phyloP scores from a whole-genome alignment of 768 basidiomycete species.

The Trametes cinnabarina region DNA sequence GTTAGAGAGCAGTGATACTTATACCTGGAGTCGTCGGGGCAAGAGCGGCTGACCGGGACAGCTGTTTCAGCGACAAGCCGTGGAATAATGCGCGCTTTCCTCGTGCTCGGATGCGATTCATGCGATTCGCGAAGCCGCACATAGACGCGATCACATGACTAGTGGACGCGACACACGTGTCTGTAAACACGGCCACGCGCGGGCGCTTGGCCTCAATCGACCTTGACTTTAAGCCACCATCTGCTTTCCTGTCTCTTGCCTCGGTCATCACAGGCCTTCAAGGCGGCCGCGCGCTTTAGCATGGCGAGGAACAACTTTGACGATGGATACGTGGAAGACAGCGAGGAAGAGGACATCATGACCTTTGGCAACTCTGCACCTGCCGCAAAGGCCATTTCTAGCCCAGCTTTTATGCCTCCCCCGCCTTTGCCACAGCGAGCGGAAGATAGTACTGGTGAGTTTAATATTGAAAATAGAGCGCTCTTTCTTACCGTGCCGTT shows the following conservation, averaged over 20 bases:
- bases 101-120: background rate
- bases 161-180: constrained; percentile 12
- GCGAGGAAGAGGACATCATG: constrained; percentile 21
- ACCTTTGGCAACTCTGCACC: background rate
- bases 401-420: background rate
- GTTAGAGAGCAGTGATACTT: background rate
- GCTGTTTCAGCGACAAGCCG: constrained; percentile 1
- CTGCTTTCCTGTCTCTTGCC: background rate
- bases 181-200: constrained; percentile 8
- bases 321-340: constrained; percentile 17
- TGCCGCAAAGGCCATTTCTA: background rate
- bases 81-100: background rate
- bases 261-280: background rate
- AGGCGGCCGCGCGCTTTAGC: too few relatives aligned
- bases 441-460: background rate
- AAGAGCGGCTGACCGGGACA: constrained; percentile 2
- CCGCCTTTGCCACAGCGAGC: background rate
- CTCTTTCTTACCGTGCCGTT: background rate
- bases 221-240: constrained; percentile 5
- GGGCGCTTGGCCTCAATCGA: background rate
- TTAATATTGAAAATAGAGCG: too few relatives aligned
- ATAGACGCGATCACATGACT: constrained; percentile 19
- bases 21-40: background rate
- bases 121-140: background rate
- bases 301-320: constrained; percentile 2